A percentile compares a stretch with the other conserved stretches of the same genome.
phyloP scores from a whole-genome alignment of 768 basidiomycete genomes.

The Mycena rebaudengoi region DNA sequence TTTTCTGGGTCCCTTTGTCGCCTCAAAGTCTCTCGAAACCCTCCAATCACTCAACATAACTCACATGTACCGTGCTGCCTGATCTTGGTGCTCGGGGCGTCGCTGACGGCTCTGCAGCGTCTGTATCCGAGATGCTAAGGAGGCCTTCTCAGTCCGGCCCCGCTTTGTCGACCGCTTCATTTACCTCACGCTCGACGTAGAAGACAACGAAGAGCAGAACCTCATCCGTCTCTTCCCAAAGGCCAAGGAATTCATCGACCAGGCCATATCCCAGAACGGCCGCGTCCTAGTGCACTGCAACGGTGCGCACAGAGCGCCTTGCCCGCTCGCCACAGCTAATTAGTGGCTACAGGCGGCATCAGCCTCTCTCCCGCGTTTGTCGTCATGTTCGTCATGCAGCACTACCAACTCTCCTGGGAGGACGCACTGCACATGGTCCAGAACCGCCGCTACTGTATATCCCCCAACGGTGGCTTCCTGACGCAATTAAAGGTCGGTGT shows the following conservation, averaged over 20 bases:
- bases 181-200: conserved; percentile 86
- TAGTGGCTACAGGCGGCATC: conserved; percentile 80
- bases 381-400: conserved; percentile 94
- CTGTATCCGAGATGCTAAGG: conserved; percentile 89
- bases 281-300: conserved; percentile 91
- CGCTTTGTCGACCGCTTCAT: conserved; percentile 82
- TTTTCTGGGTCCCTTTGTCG: conserved; percentile 86
- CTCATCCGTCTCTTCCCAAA: conserved; percentile 92
- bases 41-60: conserved; percentile 75
- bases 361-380: conserved; percentile 89
- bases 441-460: conserved; percentile 92
- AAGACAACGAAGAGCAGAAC: conserved; percentile 95
- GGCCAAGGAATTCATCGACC: conserved; percentile 79
- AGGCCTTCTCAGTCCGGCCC: conserved; percentile 89
- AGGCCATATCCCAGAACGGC: conserved; percentile 68
- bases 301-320: conserved; percentile 54
- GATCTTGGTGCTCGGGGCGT: conserved; percentile 11
- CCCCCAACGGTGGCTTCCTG: conserved; percentile 90
- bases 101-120: conserved; percentile 58
- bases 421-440: conserved; percentile 90
- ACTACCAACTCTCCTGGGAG: conserved; percentile 84
- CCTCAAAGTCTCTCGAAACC: conserved; percentile 81
- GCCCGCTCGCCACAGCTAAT: not conserved
- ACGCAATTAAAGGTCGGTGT: conserved; percentile 92
- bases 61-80: conserved; percentile 69